Percentiles rank a stretch among this genome's conserved stretches.
Evolutionary conservation across 306 rosid genomes (phyloP).

Genomic region (Malus fusca): DNA sequence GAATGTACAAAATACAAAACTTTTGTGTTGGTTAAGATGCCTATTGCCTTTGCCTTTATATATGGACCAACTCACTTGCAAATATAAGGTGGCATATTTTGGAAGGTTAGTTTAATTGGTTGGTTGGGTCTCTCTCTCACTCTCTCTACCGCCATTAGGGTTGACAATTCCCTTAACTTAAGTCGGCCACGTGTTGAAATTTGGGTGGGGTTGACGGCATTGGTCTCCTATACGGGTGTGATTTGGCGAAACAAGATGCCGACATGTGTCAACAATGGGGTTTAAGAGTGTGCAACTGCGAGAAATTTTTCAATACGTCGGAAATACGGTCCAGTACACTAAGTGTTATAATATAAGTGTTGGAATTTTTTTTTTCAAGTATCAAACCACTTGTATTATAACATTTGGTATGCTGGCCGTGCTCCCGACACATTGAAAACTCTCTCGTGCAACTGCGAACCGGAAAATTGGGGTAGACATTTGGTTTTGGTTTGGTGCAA

Average conservation of each 20-base stretch:
- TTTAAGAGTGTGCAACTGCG: background rate
- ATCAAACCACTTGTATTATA: no score
- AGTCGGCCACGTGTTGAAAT: slow-evolving; percentile 40
- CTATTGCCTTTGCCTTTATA: background rate
- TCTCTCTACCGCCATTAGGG: slow-evolving; percentile 15
- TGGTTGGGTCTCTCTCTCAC: slow-evolving; percentile 44
- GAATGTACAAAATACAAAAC: background rate
- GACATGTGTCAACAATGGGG: slow-evolving; percentile 21
- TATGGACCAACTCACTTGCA: background rate
- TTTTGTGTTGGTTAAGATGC: background rate
- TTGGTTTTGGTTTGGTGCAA: slow-evolving; percentile 21
- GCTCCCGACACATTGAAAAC: no score
- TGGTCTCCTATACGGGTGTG: slow-evolving; percentile 7
- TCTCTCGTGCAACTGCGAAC: background rate
- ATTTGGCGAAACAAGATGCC: slow-evolving; percentile 25
- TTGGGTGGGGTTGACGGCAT: slow-evolving; percentile 24
- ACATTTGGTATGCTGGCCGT: no score
- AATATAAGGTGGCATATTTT: background rate
- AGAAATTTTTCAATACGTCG: no score
- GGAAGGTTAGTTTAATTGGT: slow-evolving; percentile 35
- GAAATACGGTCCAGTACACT: no score
- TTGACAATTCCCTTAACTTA: slow-evolving; percentile 37
- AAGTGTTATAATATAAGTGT: no score
- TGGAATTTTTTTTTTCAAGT: no score
- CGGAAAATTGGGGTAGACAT: background rate